Evolutionary conservation across 2,329 filamentous ascomycete species (phyloP).

Genomic region (Ceratocystis destructans): DNA sequence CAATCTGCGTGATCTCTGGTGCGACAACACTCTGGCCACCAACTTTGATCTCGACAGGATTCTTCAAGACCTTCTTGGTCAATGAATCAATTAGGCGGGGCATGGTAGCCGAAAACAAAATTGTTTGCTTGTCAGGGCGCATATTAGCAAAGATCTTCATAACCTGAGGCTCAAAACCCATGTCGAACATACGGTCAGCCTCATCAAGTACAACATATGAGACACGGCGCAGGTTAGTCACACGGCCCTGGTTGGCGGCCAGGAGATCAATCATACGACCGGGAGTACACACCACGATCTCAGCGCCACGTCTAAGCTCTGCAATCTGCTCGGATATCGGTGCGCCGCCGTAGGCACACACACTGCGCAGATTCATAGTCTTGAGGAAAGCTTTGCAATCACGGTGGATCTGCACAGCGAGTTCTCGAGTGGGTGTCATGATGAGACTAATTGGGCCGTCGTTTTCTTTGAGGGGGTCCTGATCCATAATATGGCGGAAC

Average conservation of each 20-base stretch:
- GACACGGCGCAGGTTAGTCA: constrained; percentile 78
- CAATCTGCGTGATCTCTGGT: constrained; percentile 84
- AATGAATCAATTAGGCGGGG: constrained; percentile 83
- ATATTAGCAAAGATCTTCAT: constrained; percentile 92
- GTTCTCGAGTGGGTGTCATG: constrained; percentile 85
- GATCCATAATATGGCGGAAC: constrained; percentile 96
- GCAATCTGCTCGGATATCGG: constrained; percentile 97
- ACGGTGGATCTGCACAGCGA: constrained; percentile 84
- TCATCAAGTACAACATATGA: constrained; percentile 94
- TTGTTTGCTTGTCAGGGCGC: constrained; percentile 81
- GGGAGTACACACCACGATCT: constrained; percentile 89
- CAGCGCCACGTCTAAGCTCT: constrained; percentile 84
- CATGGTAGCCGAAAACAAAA: constrained; percentile 93
- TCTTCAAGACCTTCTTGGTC: constrained; percentile 73
- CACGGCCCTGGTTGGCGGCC: constrained; percentile 82
- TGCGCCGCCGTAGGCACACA: constrained; percentile 87
- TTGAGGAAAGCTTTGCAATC: constrained; percentile 94
- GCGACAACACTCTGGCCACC: constrained; percentile 78
- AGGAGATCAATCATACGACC: constrained; percentile 92
- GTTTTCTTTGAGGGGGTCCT: constrained; percentile 62
- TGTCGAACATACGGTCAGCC: constrained; percentile 98
- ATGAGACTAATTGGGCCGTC: constrained; percentile 83
- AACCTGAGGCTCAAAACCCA: constrained; percentile 97
- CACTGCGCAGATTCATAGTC: constrained; percentile 67
- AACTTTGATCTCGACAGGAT: constrained; percentile 81